Conservation (phyloP, 495 filamentous ascomycete genomes). For the Tuber brumale region DNA sequence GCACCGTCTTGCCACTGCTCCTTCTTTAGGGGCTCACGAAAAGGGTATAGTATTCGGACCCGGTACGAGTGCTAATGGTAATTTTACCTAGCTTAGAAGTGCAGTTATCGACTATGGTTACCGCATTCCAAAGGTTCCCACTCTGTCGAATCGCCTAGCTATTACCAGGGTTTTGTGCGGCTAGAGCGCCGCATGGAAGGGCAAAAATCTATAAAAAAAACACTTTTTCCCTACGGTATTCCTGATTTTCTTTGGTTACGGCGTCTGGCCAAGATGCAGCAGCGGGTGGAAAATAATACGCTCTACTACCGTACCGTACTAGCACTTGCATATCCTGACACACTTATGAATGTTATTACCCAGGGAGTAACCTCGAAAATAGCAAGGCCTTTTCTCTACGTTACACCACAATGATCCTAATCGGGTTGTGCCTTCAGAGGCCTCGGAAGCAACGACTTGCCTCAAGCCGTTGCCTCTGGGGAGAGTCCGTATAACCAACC, state of each 20-base stretch:
- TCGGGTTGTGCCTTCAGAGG: neutral
- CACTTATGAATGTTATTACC: neutral
- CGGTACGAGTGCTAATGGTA: neutral
- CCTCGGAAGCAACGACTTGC: neutral
- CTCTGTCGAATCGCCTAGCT: neutral
- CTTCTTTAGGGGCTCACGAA: neutral
- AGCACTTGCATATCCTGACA: neutral
- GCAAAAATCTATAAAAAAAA: slow-evolving; percentile 3
- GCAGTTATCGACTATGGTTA: neutral
- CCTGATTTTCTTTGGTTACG: neutral
- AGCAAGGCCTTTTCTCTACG: neutral
- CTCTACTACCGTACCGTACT: neutral
- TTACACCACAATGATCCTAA: neutral
- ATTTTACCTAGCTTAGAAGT: neutral
- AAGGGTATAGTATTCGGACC: neutral
- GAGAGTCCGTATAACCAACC: neutral
- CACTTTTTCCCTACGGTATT: neutral
- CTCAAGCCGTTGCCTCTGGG: neutral
- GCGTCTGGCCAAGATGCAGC: neutral
- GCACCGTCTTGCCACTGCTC: neutral
- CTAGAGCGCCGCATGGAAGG: neutral
- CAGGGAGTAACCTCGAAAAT: neutral
- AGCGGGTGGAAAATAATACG: neutral
- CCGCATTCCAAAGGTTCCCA: neutral
- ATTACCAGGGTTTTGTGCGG: neutral